Evolutionary conservation across 441 rosid genomes (phyloP), one percentile per base, ranked within the genome.

Genomic region (Populus hybrid): DNA sequence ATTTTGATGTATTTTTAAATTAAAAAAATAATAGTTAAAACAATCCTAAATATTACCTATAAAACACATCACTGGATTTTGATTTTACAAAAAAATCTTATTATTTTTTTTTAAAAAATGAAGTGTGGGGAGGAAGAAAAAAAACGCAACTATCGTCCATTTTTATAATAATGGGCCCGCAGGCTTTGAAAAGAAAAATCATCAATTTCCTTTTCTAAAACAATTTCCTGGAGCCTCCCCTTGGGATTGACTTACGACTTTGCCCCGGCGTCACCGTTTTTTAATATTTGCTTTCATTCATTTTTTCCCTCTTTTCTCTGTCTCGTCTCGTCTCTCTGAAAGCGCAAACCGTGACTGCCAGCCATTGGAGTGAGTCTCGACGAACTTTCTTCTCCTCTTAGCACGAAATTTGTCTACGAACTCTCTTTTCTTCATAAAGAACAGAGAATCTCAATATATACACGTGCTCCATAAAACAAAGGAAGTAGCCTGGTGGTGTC

Each of bases 361-460:
- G 84, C 74, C 70, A 70, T 38, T 35, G 36, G 32, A 30, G 32
- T 30, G 3, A 40, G 71, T 26, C 46, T 72, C 83, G 68, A 9
- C 53, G 78, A 80, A 72, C 80, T 80, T 82, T 74, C 79, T 63
- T 30, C 69, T 11, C 10, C 18, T 42, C 42, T 46, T 38, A 69
- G 32, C 7, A 26, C 73, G 75, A 79, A 78, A 63, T 72, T n/a
- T 74, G 65, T 64, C 28, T 30, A 21, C 21, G 12, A 14, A 46
- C 11, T 12, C 34, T 46, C 3, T 42, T 19, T 42, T 8, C 7
- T 10, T n/a, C 26, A 16, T 53, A 53, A 53, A 18, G n/a, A 53
- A 53, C 21, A 53, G 61, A 53, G n/a, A 6, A 53, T 6, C 61
- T 16, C 61, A 53, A 18, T 53, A 53, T 5, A 46, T 46, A 6